Evolutionary conservation across 2,329 filamentous ascomycete species (phyloP).

Genomic region (Colletotrichum tropicicola): DNA sequence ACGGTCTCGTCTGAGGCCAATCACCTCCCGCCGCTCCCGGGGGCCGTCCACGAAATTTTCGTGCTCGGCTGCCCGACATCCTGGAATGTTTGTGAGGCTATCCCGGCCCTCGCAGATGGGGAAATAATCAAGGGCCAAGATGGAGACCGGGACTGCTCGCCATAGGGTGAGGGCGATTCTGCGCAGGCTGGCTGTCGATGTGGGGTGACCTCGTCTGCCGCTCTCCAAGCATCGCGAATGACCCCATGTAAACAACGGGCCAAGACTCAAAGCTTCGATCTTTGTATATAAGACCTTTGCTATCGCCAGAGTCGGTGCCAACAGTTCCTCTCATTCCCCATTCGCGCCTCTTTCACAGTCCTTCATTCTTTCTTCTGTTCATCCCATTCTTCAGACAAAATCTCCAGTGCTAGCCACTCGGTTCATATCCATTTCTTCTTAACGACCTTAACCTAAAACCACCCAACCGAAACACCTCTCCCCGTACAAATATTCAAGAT

Average conservation of each 20-base stretch:
- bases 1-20: background rate
- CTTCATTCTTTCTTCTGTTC: slow-evolving; percentile 7
- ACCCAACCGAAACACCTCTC: slow-evolving; percentile 21
- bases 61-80: background rate
- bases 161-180: background rate
- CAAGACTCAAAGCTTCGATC: background rate
- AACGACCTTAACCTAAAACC: background rate
- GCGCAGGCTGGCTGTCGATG: background rate
- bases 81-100: background rate
- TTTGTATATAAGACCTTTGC: slow-evolving; percentile 7
- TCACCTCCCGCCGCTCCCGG: background rate
- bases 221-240: background rate
- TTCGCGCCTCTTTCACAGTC: background rate
- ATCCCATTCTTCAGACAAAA: background rate
- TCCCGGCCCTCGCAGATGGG: background rate
- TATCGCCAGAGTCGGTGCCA: background rate
- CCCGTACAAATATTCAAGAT: slow-evolving; percentile 2
- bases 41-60: background rate
- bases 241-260: background rate
- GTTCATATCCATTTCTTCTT: background rate
- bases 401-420: slow-evolving; percentile 19
- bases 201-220: background rate
- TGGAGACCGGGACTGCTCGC: background rate
- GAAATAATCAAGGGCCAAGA: slow-evolving; percentile 10
- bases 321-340: background rate